Conservation (phyloP, 2,329 filamentous ascomycete genomes). For the Ambrosiella beaveri region DNA sequence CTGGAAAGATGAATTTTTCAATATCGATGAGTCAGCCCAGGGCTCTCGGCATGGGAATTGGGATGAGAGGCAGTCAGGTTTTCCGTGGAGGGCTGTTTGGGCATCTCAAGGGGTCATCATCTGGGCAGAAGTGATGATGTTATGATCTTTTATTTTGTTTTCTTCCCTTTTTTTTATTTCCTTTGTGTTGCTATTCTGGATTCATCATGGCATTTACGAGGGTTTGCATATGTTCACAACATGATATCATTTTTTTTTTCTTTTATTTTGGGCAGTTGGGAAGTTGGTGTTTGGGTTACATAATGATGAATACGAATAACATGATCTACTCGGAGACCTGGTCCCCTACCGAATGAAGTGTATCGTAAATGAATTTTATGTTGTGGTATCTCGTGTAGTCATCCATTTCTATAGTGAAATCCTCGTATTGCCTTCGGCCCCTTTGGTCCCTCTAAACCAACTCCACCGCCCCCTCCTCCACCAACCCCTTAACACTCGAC, state of each 20-base stretch:
- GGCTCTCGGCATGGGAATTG: background rate
- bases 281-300: background rate
- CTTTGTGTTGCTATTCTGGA: background rate
- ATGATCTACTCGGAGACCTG: no score
- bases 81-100: background rate
- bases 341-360: no score
- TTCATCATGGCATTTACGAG: background rate
- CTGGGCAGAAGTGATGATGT: background rate
- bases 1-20: background rate
- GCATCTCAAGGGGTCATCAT: background rate
- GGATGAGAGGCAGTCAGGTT: background rate
- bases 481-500: slow-evolving; percentile 51
- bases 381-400: background rate
- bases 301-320: background rate
- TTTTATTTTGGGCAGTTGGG: background rate
- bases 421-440: background rate
- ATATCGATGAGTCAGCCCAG: background rate
- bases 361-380: background rate
- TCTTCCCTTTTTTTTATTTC: slow-evolving; percentile 1
- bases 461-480: slow-evolving; percentile 39
- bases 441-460: slow-evolving; percentile 29
- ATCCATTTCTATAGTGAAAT: background rate
- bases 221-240: background rate
- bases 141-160: background rate
- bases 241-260: background rate